A percentile compares a stretch with the other conserved stretches of the same genome.
phyloP scores from a whole-genome alignment of 1,284 basidiomycete genomes.

The Coniferiporia sulphurascens region DNA sequence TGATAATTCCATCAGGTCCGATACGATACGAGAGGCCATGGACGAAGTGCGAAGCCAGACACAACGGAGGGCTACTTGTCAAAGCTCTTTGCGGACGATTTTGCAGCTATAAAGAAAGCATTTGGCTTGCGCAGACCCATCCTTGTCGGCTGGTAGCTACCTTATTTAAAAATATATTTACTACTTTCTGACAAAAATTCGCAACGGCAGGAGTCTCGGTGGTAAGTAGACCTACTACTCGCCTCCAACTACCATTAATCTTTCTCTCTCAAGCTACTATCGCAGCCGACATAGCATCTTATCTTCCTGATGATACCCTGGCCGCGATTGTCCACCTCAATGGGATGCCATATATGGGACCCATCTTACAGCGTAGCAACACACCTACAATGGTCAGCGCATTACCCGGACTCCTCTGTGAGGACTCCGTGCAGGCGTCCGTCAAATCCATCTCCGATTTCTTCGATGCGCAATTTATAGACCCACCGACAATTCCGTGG shows the following conservation, averaged over 20 bases:
- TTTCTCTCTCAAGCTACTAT: conserved; percentile 19
- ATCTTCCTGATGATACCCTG: conserved; percentile 20
- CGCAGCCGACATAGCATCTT: conserved; percentile 22
- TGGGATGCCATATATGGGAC: conserved; percentile 22
- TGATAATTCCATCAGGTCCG: conserved; percentile 1
- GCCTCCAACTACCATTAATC: background rate
- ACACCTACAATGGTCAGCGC: conserved; percentile 19
- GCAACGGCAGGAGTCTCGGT: conserved; percentile 1
- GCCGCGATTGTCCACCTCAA: conserved; percentile 22
- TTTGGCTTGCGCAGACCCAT: conserved; percentile 30
- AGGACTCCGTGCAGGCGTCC: conserved; percentile 18
- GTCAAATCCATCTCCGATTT: conserved; percentile 21
- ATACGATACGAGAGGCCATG: conserved; percentile 16
- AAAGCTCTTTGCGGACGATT: conserved; percentile 15
- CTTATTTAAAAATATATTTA: background rate
- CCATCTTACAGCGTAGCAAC: conserved; percentile 16
- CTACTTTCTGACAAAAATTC: background rate
- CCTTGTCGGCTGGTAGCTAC: conserved; percentile 33
- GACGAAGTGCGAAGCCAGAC: conserved; percentile 13
- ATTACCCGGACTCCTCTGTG: conserved; percentile 17
- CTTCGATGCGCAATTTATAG: conserved; percentile 21
- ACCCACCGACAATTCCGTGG: conserved; percentile 20
- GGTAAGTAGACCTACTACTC: background rate
- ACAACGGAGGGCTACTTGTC: conserved; percentile 6
- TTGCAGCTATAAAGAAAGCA: conserved; percentile 5